A percentile compares a stretch with the other conserved stretches of the same genome.
Evolutionary conservation across 139 green algal species (phyloP).

Genomic region (Auxenochlorella pyrenoidosa): DNA sequence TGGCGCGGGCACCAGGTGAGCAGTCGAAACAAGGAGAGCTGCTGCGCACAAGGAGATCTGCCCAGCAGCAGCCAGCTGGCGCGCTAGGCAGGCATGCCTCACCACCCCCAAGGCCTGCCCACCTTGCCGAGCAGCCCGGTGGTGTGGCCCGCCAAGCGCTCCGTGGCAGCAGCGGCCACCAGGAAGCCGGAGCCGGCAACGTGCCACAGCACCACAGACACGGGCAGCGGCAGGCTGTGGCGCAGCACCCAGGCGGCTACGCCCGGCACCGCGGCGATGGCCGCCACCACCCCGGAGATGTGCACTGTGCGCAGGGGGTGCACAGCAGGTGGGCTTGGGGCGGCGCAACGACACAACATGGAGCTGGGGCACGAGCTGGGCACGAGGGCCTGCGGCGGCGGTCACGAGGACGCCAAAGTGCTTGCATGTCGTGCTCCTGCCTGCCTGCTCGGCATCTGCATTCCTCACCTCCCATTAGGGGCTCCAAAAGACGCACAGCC

Average conservation of each 20-base stretch:
- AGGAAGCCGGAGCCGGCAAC: conserved; percentile 43
- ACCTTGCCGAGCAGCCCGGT: conserved; percentile 68
- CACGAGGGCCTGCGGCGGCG: no score
- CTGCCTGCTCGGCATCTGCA: no score
- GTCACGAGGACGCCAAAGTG: no score
- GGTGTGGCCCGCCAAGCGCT: conserved; percentile 40
- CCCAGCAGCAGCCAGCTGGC: no score
- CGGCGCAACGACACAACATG: no score
- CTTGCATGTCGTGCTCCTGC: no score
- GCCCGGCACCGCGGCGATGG: conserved; percentile 10
- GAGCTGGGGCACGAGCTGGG: no score
- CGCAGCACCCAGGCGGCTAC: conserved; percentile 2
- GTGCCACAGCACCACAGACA: conserved; percentile 46
- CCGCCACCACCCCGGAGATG: conserved; percentile 40
- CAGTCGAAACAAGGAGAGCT: no score
- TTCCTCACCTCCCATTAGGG: background rate
- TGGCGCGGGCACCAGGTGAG: no score
- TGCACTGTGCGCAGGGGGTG: background rate
- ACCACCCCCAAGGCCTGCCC: background rate
- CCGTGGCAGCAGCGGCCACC: conserved; percentile 52
- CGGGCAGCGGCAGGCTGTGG: conserved; percentile 29
- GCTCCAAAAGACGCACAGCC: background rate
- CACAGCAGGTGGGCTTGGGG: background rate
- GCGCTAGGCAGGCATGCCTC: no score
- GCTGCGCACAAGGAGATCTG: no score